Evolutionary conservation across 352 stramenopile species (phyloP).

Genomic region (Globisporangium rhizosaccharum): DNA sequence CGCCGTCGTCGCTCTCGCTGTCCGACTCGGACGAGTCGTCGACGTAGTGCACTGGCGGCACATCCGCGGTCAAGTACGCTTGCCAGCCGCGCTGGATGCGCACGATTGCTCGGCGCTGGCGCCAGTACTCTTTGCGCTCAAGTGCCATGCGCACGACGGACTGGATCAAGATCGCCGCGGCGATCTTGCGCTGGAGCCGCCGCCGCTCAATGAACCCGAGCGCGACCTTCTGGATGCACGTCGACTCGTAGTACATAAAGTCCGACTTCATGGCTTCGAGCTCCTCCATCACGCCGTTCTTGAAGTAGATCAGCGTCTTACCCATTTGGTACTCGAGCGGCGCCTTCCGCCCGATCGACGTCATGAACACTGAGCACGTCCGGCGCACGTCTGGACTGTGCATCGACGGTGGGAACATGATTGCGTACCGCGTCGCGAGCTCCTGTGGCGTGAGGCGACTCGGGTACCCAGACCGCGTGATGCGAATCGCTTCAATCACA

Average conservation of each 20-base stretch:
- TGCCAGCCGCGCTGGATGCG: constrained; percentile 70
- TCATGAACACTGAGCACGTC: constrained; percentile 80
- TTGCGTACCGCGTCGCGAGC: constrained; percentile 76
- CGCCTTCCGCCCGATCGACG: constrained; percentile 73
- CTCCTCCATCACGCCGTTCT: constrained; percentile 92
- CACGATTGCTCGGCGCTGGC: constrained; percentile 58
- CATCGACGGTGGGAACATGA: constrained; percentile 88
- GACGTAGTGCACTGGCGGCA: constrained; percentile 20
- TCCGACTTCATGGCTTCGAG: constrained; percentile 92
- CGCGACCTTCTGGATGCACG: constrained; percentile 78
- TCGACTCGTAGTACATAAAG: constrained; percentile 88
- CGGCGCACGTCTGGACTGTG: constrained; percentile 69
- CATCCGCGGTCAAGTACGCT: constrained; percentile 36
- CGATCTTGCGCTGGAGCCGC: constrained; percentile 55
- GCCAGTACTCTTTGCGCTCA: constrained; percentile 66
- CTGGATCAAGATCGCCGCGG: constrained; percentile 70
- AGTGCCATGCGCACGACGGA: constrained; percentile 77
- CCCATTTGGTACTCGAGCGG: constrained; percentile 88
- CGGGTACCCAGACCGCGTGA: constrained; percentile 87
- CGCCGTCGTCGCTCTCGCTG: constrained; percentile 33
- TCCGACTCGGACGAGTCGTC: constrained; percentile 22
- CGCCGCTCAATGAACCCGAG: constrained; percentile 80
- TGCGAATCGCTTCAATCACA: constrained; percentile 91
- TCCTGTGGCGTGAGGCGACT: constrained; percentile 88
- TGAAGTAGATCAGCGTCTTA: constrained; percentile 96